Base-by-base conservation (phyloP, 768 basidiomycete genomes). In the Suillus subaureus region DNA sequence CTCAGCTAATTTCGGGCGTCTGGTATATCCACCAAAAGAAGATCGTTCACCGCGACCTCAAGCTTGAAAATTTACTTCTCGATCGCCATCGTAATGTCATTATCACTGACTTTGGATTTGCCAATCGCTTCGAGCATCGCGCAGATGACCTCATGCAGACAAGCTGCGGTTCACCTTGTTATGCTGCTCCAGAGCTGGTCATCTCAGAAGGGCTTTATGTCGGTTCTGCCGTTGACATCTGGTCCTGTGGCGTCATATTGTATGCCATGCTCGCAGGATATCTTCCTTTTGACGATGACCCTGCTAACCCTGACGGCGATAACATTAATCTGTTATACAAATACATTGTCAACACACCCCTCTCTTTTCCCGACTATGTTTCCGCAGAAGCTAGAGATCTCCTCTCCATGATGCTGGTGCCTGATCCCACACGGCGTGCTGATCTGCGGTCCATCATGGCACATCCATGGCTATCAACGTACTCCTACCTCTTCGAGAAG, bases 11-110 rank as follows among this genome's bases (percentile, higher is more conserved):
- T 71, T 97, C 96, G 28, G 97, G 97, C 67, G 97, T 99, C 39
- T 94, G 94, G 89, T 99, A 99, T 80, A 94, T 98, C 64, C 97
- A 99, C 80, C 89, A 94, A 79, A 98, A 98, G 85, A 96, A 97
- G 82, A 98, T 99, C 67, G 97, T 99, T 57, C 97, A 99, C 77
- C 94, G 97, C 65, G 97, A 99, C 80, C 90, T 99, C 78, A 99
- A 99, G 80, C 90, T 99, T 69, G 97, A 99, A 81, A 99, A 99
- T 75, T 84, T 99, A 4, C 89, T 99, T 49, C 89, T 99, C 65
- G 97, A 99, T 81, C 92, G 96, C 67, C 89, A 98, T 74, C 89
- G 97, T 61, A 99, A 99, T 75, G 94, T 99, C 69, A 97, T 99
- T 82, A 97, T 99, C 82, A 98, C 97, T 64, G 97, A 99, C 77